A percentile compares a stretch with the other conserved stretches of the same genome.
Conservation (phyloP, 805 yeast species). For the Metschnikowia reukaufii region DNA sequence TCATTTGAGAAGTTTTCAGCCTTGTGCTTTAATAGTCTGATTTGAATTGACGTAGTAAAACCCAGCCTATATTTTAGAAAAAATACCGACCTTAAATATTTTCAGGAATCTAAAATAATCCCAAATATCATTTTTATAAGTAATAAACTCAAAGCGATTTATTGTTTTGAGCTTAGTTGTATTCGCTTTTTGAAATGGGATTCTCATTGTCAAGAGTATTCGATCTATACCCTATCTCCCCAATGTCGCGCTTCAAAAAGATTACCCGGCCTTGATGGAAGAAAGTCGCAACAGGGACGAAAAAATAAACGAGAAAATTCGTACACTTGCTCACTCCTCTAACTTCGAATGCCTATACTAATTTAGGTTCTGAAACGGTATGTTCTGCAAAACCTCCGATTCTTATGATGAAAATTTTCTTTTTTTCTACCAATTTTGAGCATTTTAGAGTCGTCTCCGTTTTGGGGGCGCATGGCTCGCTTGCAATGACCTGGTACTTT, state of each 20-base stretch:
- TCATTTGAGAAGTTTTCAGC: no score
- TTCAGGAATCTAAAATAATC: no score
- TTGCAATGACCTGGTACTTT: conserved; percentile 64
- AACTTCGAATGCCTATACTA: neutral
- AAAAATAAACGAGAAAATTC: neutral
- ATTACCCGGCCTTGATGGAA: conserved; percentile 1
- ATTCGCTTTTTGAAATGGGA: no score
- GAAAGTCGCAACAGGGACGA: neutral
- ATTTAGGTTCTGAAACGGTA: conserved; percentile 1
- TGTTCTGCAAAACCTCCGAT: conserved; percentile 3
- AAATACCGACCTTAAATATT: no score
- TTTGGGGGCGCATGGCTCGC: conserved; percentile 49
- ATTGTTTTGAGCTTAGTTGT: no score
- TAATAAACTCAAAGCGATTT: no score
- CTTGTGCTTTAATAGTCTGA: no score
- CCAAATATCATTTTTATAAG: no score
- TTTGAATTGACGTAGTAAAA: no score
- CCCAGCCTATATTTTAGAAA: no score
- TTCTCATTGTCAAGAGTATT: no score
- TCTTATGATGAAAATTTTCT: conserved; percentile 37
- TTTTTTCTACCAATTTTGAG: conserved; percentile 39
- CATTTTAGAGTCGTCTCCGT: conserved; percentile 44
- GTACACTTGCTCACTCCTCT: neutral
- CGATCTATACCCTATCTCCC: no score
- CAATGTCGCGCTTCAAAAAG: neutral